A percentile compares a stretch with the other conserved stretches of the same genome.
Conservation (phyloP, 805 yeast genomes). For the Ogataea chonburiensis region DNA sequence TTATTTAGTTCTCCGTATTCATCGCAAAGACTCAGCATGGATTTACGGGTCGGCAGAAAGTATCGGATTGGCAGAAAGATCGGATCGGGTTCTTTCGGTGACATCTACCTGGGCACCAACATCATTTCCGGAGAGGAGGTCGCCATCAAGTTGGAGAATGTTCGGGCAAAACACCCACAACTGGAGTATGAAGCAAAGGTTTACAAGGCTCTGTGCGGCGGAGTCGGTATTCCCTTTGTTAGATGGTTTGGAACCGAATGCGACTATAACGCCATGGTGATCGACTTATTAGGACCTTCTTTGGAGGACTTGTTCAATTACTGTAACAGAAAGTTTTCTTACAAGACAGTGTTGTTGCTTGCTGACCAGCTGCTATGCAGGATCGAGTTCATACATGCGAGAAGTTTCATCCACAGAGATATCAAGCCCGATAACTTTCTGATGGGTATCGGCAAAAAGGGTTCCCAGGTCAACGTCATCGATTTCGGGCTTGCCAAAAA, state of each 20-base stretch:
- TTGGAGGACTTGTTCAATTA: slow-evolving; percentile 94
- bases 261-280: slow-evolving; percentile 95
- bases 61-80: slow-evolving; percentile 92
- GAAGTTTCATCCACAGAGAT: slow-evolving; percentile 85
- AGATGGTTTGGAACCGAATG: slow-evolving; percentile 97
- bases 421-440: slow-evolving; percentile 82
- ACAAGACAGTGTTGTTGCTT: slow-evolving; percentile 85
- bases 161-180: slow-evolving; percentile 93
- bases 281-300: slow-evolving; percentile 92
- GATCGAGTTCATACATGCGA: slow-evolving; percentile 91
- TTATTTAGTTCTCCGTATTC: slow-evolving; percentile 8
- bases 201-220: slow-evolving; percentile 90
- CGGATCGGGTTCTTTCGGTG: slow-evolving; percentile 97
- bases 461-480: slow-evolving; percentile 91
- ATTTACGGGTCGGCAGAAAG: slow-evolving; percentile 89
- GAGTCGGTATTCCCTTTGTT: slow-evolving; percentile 95
- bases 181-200: slow-evolving; percentile 96
- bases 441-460: slow-evolving; percentile 90
- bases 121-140: slow-evolving; percentile 96
- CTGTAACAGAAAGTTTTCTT: slow-evolving; percentile 89
- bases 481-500: slow-evolving; percentile 94
- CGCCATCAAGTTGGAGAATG: slow-evolving; percentile 90
- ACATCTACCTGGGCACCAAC: slow-evolving; percentile 89
- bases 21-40: slow-evolving; percentile 36
- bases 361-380: slow-evolving; percentile 95